These are phyloP conservation scores for Vanrija humicola DNA, from an alignment of 1,284 basidiomycete genomes.

Conservation along the genomic window DNA sequence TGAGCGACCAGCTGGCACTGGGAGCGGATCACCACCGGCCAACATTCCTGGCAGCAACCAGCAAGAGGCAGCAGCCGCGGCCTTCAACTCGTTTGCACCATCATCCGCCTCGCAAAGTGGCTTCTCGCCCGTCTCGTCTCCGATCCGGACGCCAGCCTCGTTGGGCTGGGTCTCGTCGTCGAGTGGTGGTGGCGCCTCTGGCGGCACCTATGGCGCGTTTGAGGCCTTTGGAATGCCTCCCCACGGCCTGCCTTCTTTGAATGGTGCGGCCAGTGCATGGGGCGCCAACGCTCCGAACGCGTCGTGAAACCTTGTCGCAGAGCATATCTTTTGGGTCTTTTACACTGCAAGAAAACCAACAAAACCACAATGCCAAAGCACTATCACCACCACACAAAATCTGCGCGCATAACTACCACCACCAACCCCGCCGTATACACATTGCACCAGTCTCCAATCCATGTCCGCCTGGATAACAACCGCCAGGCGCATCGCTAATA, in stretches of 20 bases:
- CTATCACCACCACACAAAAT: no score
- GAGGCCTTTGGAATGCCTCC: slow-evolving; percentile 20
- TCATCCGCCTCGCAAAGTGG: slow-evolving; percentile 11
- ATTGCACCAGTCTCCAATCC: no score
- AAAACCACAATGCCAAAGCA: no score
- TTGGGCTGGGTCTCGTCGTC: slow-evolving; percentile 34
- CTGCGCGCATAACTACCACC: no score
- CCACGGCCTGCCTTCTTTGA: slow-evolving; percentile 18
- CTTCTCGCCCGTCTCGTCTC: slow-evolving; percentile 38
- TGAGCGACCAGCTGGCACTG: no score
- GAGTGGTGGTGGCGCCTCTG: slow-evolving; percentile 7
- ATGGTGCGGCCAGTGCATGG: slow-evolving; percentile 39
- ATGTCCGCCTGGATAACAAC: no score
- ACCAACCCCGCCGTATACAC: no score
- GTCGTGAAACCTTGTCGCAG: background rate
- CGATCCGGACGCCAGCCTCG: slow-evolving; percentile 37
- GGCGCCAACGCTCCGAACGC: slow-evolving; percentile 11
- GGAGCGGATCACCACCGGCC: no score
- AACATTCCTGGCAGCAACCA: no score
- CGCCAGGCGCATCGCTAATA: no score
- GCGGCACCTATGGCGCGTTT: slow-evolving; percentile 12
- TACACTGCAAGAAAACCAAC: no score
- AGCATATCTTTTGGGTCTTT: no score
- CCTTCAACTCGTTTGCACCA: slow-evolving; percentile 15
- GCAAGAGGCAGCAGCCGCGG: background rate